Evolutionary conservation across 2,329 filamentous ascomycete genomes (phyloP).

Genomic region (Ophiostoma himal-ulmi): DNA sequence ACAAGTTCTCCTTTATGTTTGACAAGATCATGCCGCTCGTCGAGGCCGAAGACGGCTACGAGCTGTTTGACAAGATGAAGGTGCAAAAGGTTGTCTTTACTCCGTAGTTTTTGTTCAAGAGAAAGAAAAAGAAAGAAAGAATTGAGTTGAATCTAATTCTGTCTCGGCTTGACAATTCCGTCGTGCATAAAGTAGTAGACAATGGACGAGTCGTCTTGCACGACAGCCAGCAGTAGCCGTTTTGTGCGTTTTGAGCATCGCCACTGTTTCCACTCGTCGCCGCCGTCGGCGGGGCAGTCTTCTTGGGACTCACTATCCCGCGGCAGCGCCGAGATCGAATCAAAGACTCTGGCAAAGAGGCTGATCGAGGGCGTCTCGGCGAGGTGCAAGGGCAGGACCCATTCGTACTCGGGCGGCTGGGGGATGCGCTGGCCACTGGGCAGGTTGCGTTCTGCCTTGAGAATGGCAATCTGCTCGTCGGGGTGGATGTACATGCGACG

Average conservation of each 20-base stretch:
- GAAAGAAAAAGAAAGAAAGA: neutral
- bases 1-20: constrained; percentile 65
- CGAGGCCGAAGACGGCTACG: constrained; percentile 61
- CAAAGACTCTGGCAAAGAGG: constrained; percentile 63
- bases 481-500: constrained; percentile 70
- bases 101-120: constrained; percentile 32
- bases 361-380: constrained; percentile 66
- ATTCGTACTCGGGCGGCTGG: constrained; percentile 59
- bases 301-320: constrained; percentile 30
- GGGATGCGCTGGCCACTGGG: constrained; percentile 41
- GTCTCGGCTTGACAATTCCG: constrained; percentile 78
- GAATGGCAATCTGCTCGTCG: constrained; percentile 70
- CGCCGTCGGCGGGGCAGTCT: constrained; percentile 20
- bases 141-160: constrained; percentile 54
- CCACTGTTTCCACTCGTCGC: constrained; percentile 38
- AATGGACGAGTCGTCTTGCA: constrained; percentile 75
- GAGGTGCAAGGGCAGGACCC: constrained; percentile 69
- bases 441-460: constrained; percentile 53
- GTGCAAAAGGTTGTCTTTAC: constrained; percentile 69
- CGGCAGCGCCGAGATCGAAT: constrained; percentile 49
- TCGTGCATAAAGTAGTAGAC: constrained; percentile 83
- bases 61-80: constrained; percentile 66
- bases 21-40: constrained; percentile 67
- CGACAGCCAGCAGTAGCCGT: constrained; percentile 65
- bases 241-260: constrained; percentile 50